These are phyloP conservation scores for Striga hermonthica DNA, from an alignment of 305 asterid genomes.

Conservation along the genomic window DNA sequence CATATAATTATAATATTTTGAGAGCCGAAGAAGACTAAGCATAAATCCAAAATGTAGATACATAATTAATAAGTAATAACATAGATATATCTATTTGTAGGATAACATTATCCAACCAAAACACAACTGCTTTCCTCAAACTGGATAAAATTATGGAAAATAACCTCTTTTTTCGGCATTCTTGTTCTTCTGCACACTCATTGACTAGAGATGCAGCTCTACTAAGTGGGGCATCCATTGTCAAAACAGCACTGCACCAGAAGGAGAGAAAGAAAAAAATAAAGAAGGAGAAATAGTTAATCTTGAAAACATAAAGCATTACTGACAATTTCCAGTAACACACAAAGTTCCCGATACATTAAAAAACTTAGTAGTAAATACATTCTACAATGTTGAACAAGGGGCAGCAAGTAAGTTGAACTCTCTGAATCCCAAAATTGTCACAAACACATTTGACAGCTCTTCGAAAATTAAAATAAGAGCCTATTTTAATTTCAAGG, in stretches of 20 bases:
- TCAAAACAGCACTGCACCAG: conserved; percentile 45
- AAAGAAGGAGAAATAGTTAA: conserved; percentile 18
- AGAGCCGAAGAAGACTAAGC: background rate
- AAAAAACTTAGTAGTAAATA: conserved; percentile 11
- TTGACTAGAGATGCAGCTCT: conserved; percentile 50
- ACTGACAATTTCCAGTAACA: conserved; percentile 6
- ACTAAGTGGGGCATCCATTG: conserved; percentile 44
- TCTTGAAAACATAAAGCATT: background rate
- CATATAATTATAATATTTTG: background rate
- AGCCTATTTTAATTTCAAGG: background rate
- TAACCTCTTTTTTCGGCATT: conserved; percentile 70
- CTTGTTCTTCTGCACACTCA: conserved; percentile 53
- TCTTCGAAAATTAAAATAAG: background rate
- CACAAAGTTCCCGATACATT: background rate
- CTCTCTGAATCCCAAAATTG: background rate
- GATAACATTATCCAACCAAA: background rate
- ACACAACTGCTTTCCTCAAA: conserved; percentile 6
- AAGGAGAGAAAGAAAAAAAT: conserved; percentile 12
- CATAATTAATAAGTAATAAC: too few relatives aligned
- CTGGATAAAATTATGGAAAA: background rate
- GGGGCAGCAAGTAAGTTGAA: background rate
- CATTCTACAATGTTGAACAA: background rate
- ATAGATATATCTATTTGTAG: too few relatives aligned
- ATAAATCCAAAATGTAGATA: background rate
- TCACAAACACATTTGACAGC: background rate